phyloP scores from a whole-genome alignment of 805 yeast genomes.

The Starmerella bombi region DNA sequence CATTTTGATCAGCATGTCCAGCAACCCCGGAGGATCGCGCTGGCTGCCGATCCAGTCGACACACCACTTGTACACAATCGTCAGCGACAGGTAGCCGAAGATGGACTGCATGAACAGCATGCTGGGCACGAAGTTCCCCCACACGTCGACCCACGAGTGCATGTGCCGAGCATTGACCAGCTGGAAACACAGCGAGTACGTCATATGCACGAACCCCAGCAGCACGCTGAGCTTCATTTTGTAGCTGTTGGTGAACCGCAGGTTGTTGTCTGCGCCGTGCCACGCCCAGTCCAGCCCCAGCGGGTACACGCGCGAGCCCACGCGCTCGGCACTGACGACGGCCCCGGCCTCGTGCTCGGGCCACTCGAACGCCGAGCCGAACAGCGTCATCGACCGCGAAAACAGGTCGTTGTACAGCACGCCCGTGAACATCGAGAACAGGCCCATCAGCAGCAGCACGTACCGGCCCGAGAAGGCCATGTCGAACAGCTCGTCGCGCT shows the following conservation, averaged over 20 bases:
- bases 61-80: constrained; percentile 87
- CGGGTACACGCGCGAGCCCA: constrained; percentile 58
- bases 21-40: constrained; percentile 79
- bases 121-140: constrained; percentile 91
- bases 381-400: constrained; percentile 78
- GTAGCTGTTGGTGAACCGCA: constrained; percentile 84
- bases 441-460: constrained; percentile 81
- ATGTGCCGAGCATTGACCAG: constrained; percentile 61
- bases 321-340: constrained; percentile 48
- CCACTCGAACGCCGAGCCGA: constrained; percentile 89
- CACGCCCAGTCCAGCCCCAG: constrained; percentile 88
- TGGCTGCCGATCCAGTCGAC: constrained; percentile 75
- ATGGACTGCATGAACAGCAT: constrained; percentile 90
- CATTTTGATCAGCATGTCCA: constrained; percentile 94
- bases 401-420: constrained; percentile 85
- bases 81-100: constrained; percentile 77
- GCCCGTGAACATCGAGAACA: constrained; percentile 92
- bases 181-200: constrained; percentile 74
- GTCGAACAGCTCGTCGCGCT: constrained; percentile 85
- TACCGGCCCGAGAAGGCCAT: constrained; percentile 94
- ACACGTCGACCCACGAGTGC: constrained; percentile 61
- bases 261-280: constrained; percentile 93
- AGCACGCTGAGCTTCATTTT: constrained; percentile 92
- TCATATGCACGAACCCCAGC: constrained; percentile 92
- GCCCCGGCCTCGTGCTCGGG: constrained; percentile 58